A percentile compares a stretch with the other conserved stretches of the same genome.
These are phyloP conservation scores for Globisporangium nagaii DNA, from an alignment of 352 stramenopile genomes.

Conservation along the genomic window DNA sequence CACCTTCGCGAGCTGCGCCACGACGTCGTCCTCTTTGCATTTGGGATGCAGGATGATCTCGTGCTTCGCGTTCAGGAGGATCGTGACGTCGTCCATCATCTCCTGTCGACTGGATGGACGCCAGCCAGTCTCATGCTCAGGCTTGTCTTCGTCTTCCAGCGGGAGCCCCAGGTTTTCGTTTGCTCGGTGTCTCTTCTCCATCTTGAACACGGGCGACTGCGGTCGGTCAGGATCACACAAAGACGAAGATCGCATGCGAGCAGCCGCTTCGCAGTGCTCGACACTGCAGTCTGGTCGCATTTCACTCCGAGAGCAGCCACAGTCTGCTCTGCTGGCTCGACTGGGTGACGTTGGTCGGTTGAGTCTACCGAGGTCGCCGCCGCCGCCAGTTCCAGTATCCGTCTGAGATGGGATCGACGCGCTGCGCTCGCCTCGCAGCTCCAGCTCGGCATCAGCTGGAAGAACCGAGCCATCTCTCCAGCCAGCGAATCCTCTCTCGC, in stretches of 20 bases:
- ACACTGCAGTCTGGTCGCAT: background rate
- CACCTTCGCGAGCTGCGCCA: slow-evolving; percentile 5
- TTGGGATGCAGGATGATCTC: slow-evolving; percentile 29
- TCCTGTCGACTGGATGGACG: background rate
- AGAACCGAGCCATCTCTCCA: background rate
- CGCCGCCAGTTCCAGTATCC: too few species aligned
- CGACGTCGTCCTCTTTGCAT: slow-evolving; percentile 17
- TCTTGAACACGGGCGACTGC: slow-evolving; percentile 7
- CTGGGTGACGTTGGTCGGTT: background rate
- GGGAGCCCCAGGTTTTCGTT: too few species aligned
- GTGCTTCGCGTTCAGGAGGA: slow-evolving; percentile 45
- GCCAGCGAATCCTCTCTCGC: background rate
- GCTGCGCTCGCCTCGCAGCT: slow-evolving; percentile 5
- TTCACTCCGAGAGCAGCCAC: slow-evolving; percentile 6
- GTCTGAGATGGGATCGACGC: background rate
- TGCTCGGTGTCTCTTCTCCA: slow-evolving; percentile 1
- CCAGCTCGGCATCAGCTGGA: background rate
- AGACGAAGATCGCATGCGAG: background rate
- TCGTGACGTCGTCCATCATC: slow-evolving; percentile 25
- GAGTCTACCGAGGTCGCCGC: background rate
- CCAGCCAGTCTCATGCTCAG: too few species aligned
- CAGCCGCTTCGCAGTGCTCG: slow-evolving; percentile 6
- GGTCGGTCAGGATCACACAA: background rate
- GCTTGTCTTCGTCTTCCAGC: background rate
- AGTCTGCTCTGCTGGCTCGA: background rate